Evolutionary conservation across 169 alveolate species (phyloP).

Genomic region (Plasmodium ovale): DNA sequence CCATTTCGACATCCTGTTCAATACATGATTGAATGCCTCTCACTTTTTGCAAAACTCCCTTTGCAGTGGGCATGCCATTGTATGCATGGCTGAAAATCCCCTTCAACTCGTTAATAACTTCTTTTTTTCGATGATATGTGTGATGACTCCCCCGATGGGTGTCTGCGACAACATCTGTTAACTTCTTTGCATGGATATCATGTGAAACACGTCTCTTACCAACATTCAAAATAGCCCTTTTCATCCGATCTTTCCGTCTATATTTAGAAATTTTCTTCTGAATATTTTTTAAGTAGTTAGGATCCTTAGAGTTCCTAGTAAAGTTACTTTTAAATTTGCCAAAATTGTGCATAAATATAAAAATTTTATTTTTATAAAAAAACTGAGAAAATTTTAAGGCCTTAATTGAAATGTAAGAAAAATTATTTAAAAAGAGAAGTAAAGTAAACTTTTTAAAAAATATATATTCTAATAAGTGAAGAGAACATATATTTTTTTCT

Average conservation of each 20-base stretch:
- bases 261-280: conserved; percentile 44
- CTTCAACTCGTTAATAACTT: no score
- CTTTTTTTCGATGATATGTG: no score
- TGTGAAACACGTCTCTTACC: no score
- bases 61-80: no score
- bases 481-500: conserved; percentile 66
- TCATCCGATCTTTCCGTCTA: conserved; percentile 8
- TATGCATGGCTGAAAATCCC: no score
- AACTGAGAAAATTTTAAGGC: conserved; percentile 69
- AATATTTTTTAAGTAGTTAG: conserved; percentile 29
- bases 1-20: no score
- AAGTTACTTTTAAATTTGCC: conserved; percentile 32
- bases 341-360: conserved; percentile 72
- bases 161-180: no score
- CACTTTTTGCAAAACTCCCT: no score
- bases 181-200: no score
- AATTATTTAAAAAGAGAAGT: conserved; percentile 60
- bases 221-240: no score
- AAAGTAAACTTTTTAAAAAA: conserved; percentile 66
- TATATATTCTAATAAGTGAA: conserved; percentile 68
- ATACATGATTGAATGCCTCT: no score
- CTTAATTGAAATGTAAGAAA: conserved; percentile 49
- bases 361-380: conserved; percentile 61
- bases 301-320: conserved; percentile 3
- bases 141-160: no score